Base-by-base conservation (phyloP, 345 rosid genomes). In the Excoecaria cochinchinensis region DNA sequence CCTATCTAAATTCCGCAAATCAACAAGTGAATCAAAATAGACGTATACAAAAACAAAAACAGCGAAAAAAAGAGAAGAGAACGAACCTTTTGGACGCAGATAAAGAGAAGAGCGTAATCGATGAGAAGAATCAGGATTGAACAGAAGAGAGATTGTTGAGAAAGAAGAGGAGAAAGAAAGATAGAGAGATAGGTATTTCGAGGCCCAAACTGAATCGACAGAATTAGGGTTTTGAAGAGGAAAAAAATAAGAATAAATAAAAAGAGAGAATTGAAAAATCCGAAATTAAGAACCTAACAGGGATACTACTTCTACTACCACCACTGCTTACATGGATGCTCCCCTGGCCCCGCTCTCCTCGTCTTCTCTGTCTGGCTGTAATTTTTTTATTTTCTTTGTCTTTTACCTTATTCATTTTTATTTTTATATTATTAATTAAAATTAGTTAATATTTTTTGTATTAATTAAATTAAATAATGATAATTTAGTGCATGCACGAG, bases 171-270 rank as follows among this genome's bases (percentile, higher is more conserved):
- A 55, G 36, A 61, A 24, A 58, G 31, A 51, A 74, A 59, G 75
- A 67, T 11, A 72, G 69, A 55, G 73, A 74, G 86, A 80, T 48
- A 74, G 83, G 84, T 74, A 67, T 79, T 76, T 77, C 85, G 86
- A 84, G 89, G 91, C 78, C 78, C 74, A 86, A 83, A 84, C 84
- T 78, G 81, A 87, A 85, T 75, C 72, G 73, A 75, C 72, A 63
- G 75, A 77, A 73, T 83, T 84, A 87, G 87, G 88, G 88, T 83
- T 87, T 85, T 85, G 74, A 40, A 74, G 62, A 67, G 40, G 16
- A 69, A 42, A 25, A 63, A 59, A 46, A 64, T 24, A 17, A 38
- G 5, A 59, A 2, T 31, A 31, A 31, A 25, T 0, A 10, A 31
- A 1, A 62, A 4, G 15, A 31, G 21, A 62, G 8, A 3, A 61